These are phyloP conservation scores for Immersiporthe knoxdaviesiana DNA, from an alignment of 2,329 filamentous ascomycete species.

Conservation along the genomic window DNA sequence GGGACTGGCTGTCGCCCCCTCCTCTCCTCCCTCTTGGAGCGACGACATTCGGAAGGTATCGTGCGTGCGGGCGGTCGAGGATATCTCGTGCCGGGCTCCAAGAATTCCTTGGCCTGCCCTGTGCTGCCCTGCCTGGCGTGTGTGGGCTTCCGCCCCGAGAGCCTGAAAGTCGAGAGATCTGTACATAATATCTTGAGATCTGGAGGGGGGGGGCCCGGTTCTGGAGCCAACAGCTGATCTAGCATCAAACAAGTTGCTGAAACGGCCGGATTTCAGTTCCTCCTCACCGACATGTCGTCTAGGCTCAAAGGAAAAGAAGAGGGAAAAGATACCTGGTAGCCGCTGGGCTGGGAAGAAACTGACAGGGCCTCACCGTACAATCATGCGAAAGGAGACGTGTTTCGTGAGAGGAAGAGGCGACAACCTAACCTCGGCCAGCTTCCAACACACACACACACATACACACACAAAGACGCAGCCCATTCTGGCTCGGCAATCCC, in stretches of 20 bases:
- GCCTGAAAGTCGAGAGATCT: constrained; percentile 25
- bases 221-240: constrained; percentile 16
- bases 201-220: constrained; percentile 17
- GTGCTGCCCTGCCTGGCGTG: too few species aligned
- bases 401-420: constrained; percentile 12
- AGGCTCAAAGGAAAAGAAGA: constrained; percentile 6
- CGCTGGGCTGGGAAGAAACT: constrained; percentile 22
- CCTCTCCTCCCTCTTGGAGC: constrained; percentile 18
- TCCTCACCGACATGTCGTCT: constrained; percentile 19
- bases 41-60: constrained; percentile 24
- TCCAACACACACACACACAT: constrained; percentile 14
- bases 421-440: constrained; percentile 23
- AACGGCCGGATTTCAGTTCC: not conserved
- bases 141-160: not conserved
- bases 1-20: constrained; percentile 16
- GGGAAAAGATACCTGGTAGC: too few species aligned
- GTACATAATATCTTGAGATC: too few species aligned
- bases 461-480: not conserved
- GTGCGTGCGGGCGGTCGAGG: constrained; percentile 24
- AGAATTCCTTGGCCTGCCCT: constrained; percentile 12
- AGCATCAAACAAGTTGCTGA: constrained; percentile 12
- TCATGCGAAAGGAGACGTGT: constrained; percentile 16
- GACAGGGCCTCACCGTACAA: constrained; percentile 28
- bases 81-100: constrained; percentile 28
- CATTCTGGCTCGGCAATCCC: constrained; percentile 22